Conservation (phyloP, 140 eudicot genomes). For the Bidens hawaiensis region DNA sequence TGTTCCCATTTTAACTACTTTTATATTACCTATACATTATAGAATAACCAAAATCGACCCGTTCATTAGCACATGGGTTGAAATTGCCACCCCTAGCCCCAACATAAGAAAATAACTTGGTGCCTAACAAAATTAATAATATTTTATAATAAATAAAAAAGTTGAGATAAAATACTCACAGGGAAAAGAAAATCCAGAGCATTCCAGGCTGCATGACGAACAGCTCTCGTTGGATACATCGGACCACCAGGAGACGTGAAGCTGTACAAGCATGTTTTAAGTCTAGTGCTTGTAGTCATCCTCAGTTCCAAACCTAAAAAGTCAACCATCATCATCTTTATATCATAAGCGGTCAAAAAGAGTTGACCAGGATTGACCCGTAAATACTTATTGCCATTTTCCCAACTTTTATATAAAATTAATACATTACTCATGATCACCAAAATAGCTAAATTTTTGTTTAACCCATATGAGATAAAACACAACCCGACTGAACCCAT, state of each 20-base stretch:
- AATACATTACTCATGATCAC: not conserved
- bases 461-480: not conserved
- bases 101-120: no score
- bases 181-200: constrained; percentile 86
- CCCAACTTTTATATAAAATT: not conserved
- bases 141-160: no score
- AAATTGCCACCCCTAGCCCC: no score
- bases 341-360: no score
- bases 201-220: constrained; percentile 99
- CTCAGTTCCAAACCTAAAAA: constrained; percentile 74
- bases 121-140: not conserved
- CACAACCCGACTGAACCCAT: not conserved
- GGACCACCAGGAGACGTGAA: constrained; percentile 99
- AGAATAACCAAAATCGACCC: no score
- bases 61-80: no score
- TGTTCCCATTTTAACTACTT: no score
- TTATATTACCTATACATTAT: no score
- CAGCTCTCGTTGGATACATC: constrained; percentile 94
- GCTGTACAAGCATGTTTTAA: constrained; percentile 86
- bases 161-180: constrained; percentile 40
- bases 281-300: constrained; percentile 88
- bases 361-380: not conserved
- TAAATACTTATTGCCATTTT: not conserved
- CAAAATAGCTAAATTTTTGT: not conserved
- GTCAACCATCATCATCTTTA: not conserved